Conservation (phyloP, 495 filamentous ascomycete genomes). For the Jackrogersella minutella region DNA sequence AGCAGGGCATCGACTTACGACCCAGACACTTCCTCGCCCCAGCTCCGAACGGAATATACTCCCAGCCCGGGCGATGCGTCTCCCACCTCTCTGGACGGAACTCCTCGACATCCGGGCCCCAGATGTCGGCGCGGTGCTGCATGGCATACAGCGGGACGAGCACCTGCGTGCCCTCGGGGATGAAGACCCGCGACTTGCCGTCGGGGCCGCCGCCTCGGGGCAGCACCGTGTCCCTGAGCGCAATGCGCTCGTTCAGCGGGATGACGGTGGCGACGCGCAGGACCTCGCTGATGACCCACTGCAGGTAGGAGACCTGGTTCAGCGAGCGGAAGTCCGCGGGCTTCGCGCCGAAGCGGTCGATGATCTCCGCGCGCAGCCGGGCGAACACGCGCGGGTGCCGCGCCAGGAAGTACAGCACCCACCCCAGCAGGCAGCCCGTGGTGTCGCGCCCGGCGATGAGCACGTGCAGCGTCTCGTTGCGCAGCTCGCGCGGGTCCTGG, state of each 20-base stretch:
- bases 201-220: constrained; percentile 55
- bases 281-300: constrained; percentile 59
- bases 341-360: constrained; percentile 48
- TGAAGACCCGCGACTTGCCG: constrained; percentile 28
- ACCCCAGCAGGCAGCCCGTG: constrained; percentile 65
- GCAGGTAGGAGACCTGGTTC: constrained; percentile 54
- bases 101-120: constrained; percentile 44
- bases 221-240: constrained; percentile 56
- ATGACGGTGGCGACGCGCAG: constrained; percentile 50
- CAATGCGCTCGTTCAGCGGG: constrained; percentile 53
- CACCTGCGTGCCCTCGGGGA: constrained; percentile 48
- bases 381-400: constrained; percentile 54
- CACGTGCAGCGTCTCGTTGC: constrained; percentile 71
- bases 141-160: constrained; percentile 48
- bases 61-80: constrained; percentile 49
- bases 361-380: constrained; percentile 61
- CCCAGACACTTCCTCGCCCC: constrained; percentile 35
- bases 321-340: constrained; percentile 48
- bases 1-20: constrained; percentile 35
- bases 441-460: constrained; percentile 68
- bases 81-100: constrained; percentile 47
- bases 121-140: constrained; percentile 49
- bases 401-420: constrained; percentile 62
- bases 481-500: constrained; percentile 63
- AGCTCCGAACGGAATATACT: constrained; percentile 44